Base-by-base conservation (phyloP, 805 yeast genomes). In the Cyberlindnera galapagoensis region DNA sequence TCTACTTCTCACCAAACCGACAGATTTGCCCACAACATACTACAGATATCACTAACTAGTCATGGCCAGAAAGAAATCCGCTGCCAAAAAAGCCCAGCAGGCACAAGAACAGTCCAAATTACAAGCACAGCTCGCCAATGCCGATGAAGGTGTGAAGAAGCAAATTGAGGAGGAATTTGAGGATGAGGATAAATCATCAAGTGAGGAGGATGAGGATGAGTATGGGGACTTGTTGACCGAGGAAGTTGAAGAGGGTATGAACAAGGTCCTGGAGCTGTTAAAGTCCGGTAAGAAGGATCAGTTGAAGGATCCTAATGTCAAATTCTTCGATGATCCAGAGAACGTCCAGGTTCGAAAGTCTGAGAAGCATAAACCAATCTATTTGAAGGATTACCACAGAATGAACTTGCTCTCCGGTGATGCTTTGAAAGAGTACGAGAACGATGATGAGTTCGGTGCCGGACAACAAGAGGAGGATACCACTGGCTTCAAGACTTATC, bases 351-450 rank as follows among this genome's bases (percentile, higher is more conserved):
- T 35, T 5, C 13, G 39, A 23, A 59, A 44, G n/a, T 51, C 35
- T 1, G 40, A 40, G 3, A 38, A 54, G 39, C 67, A 71, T 9
- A 84, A 83, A 52, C 96, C 97, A 8, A 65, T 92, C 35, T 85
- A 80, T 54, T 70, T 92, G 57, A 87, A 88, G 47, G 98, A 92
- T 56, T 92, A 88, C 51, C 97, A 92, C 53, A 70, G 97, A 55
- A 74, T 75, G 76, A 81, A 76, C 44, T 57, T 88, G 21, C 62
- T 92, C n/a, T 65, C 77, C 4, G 90, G 88, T 9, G 69, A 66
- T 25, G 72, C 71, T 15, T 66, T 64, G 24, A 66, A 65, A 18
- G 76, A 69, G n/a, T 75, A 72, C 13, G 76, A 64, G 1, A 72
- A 68, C 17, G 63, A 59, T 14, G 61, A 60, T 26, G 24, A 6